A percentile compares a stretch with the other conserved stretches of the same genome.
Evolutionary conservation across 2,329 filamentous ascomycete species (phyloP).

Genomic region (Microsporum audouinii): DNA sequence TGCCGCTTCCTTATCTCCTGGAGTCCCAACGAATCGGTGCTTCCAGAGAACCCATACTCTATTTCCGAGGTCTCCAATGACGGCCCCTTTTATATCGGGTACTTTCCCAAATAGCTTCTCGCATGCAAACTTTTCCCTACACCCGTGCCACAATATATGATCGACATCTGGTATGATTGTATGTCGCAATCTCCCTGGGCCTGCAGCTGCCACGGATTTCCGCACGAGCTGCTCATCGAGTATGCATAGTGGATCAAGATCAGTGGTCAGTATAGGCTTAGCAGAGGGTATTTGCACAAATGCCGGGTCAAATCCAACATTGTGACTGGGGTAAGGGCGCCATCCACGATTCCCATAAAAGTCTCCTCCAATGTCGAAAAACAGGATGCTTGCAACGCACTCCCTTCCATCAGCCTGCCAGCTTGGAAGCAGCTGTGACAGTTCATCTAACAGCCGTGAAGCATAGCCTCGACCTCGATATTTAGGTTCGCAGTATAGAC

Average conservation of each 20-base stretch:
- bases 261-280: neutral
- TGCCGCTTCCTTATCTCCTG: neutral
- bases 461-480: conserved; percentile 18
- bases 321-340: conserved; percentile 14
- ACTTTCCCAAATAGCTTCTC: conserved; percentile 12
- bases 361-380: conserved; percentile 18
- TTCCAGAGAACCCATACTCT: conserved; percentile 17
- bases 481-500: conserved; percentile 16
- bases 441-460: conserved; percentile 16
- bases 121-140: conserved; percentile 17
- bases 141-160: conserved; percentile 19
- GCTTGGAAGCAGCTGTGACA: conserved; percentile 12
- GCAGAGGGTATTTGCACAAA: neutral
- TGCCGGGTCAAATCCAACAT: conserved; percentile 14
- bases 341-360: conserved; percentile 18
- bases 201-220: conserved; percentile 2
- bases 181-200: conserved; percentile 6
- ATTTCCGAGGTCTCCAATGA: conserved; percentile 14
- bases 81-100: conserved; percentile 16
- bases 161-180: conserved; percentile 17
- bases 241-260: conserved; percentile 8
- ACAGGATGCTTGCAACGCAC: conserved; percentile 17
- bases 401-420: conserved; percentile 12
- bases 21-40: neutral
- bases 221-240: conserved; percentile 7